Conservation (phyloP, 495 filamentous ascomycete genomes). For the Penicillium cosmopolitanum region DNA sequence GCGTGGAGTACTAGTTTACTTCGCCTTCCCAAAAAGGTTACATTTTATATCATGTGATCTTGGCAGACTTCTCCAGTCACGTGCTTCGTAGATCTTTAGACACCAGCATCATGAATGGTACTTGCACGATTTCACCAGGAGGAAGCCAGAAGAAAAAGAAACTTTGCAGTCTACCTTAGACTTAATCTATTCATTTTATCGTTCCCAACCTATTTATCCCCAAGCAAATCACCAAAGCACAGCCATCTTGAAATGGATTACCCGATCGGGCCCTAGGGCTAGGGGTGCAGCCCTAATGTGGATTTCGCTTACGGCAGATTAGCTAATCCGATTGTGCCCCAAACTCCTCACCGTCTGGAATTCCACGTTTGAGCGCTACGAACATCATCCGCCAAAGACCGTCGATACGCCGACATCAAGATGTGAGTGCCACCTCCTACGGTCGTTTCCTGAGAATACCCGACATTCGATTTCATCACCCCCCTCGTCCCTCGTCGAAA, state of each 20-base stretch:
- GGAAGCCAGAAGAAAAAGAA: not conserved
- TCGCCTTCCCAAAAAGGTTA: not conserved
- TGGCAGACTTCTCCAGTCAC: not conserved
- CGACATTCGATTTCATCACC: conserved; percentile 7
- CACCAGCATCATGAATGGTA: too few species aligned
- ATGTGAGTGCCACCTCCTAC: conserved; percentile 52
- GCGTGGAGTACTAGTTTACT: too few species aligned
- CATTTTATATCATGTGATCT: conserved; percentile 6
- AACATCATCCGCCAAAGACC: conserved; percentile 57
- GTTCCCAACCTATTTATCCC: not conserved
- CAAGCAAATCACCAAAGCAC: not conserved
- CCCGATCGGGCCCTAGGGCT: conserved; percentile 16
- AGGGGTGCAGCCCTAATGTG: conserved; percentile 29
- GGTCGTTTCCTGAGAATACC: conserved; percentile 21
- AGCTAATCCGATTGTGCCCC: conserved; percentile 51
- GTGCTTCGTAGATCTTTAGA: not conserved
- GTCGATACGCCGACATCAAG: conserved; percentile 60
- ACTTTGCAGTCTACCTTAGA: not conserved
- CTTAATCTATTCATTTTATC: not conserved
- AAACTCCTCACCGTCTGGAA: conserved; percentile 50
- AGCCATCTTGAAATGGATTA: conserved; percentile 8
- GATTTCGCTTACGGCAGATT: conserved; percentile 53
- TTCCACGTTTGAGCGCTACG: conserved; percentile 52
- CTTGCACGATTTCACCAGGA: too few species aligned
- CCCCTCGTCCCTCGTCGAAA: conserved; percentile 16